Evolutionary conservation across 2,329 filamentous ascomycete species (phyloP).

Genomic region (Pseudogymnoascus pannorum): DNA sequence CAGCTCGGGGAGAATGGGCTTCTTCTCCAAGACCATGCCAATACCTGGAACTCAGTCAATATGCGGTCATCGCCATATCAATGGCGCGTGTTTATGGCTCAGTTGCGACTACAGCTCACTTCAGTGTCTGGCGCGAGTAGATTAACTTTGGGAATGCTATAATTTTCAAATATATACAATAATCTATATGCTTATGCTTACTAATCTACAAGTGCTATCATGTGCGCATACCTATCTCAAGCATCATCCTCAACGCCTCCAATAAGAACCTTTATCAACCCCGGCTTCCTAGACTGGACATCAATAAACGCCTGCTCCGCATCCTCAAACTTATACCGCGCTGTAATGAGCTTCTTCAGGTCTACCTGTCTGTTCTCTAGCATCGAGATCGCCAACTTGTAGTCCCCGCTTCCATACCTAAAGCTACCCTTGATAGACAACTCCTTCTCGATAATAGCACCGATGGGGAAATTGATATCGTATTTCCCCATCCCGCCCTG

Average conservation of each 20-base stretch:
- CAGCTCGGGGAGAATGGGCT: neutral
- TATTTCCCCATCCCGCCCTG: conserved; percentile 49
- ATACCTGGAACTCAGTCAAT: neutral
- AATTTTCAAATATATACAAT: neutral
- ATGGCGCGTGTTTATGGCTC: no score
- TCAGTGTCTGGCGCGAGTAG: no score
- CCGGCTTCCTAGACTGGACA: conserved; percentile 67
- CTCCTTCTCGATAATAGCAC: conserved; percentile 44
- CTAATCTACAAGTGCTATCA: neutral
- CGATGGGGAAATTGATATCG: conserved; percentile 45
- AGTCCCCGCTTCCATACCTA: conserved; percentile 65
- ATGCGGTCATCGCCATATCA: no score
- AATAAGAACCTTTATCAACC: conserved; percentile 61
- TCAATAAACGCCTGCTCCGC: conserved; percentile 82
- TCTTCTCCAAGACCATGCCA: neutral
- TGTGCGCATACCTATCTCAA: neutral
- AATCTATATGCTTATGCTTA: neutral
- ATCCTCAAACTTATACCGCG: conserved; percentile 68
- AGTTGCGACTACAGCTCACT: no score
- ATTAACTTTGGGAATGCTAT: neutral
- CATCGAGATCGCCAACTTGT: conserved; percentile 67
- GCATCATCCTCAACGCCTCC: conserved; percentile 35
- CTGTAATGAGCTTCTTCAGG: conserved; percentile 74
- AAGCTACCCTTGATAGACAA: conserved; percentile 48
- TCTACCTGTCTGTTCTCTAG: conserved; percentile 66